Evolutionary conservation across 1,284 basidiomycete genomes (phyloP).

Genomic region (Tylopilus orsonianus): DNA sequence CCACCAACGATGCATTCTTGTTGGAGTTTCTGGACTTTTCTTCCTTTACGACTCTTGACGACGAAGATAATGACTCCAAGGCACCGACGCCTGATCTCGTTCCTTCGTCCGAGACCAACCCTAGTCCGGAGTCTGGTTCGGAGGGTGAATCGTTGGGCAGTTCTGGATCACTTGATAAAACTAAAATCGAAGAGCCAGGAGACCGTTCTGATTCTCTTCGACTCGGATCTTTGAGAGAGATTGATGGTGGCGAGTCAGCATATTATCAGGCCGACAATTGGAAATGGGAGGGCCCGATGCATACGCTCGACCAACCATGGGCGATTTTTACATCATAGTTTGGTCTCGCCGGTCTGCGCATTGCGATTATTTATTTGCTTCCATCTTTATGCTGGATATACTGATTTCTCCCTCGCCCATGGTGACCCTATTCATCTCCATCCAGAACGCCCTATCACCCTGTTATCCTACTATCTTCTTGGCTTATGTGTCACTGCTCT

Average conservation of each 20-base stretch:
- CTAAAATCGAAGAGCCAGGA: conserved; percentile 47
- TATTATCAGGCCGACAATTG: conserved; percentile 64
- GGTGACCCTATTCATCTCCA: conserved; percentile 18
- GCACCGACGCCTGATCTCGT: conserved; percentile 70
- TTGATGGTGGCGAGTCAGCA: conserved; percentile 72
- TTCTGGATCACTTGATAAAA: conserved; percentile 38
- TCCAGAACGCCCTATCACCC: conserved; percentile 5
- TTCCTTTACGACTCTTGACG: conserved; percentile 52
- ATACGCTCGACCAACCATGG: conserved; percentile 66
- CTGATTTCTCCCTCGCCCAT: conserved; percentile 14
- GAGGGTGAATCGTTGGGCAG: conserved; percentile 48
- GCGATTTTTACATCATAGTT: conserved; percentile 63
- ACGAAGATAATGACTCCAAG: conserved; percentile 62
- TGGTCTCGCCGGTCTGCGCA: conserved; percentile 27
- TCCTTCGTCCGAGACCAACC: conserved; percentile 67
- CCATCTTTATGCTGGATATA: conserved; percentile 43
- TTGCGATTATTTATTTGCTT: conserved; percentile 37
- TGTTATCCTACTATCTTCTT: conserved; percentile 39
- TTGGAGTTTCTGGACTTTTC: conserved; percentile 66
- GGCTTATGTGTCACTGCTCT: conserved; percentile 38
- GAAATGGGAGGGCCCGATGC: conserved; percentile 74
- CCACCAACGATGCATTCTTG: conserved; percentile 30
- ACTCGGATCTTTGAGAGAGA: conserved; percentile 62
- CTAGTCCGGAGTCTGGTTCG: conserved; percentile 72
- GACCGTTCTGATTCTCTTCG: conserved; percentile 50